Evolutionary conservation across 129 eudicot species (phyloP).

Genomic region (Glebionis coronaria): DNA sequence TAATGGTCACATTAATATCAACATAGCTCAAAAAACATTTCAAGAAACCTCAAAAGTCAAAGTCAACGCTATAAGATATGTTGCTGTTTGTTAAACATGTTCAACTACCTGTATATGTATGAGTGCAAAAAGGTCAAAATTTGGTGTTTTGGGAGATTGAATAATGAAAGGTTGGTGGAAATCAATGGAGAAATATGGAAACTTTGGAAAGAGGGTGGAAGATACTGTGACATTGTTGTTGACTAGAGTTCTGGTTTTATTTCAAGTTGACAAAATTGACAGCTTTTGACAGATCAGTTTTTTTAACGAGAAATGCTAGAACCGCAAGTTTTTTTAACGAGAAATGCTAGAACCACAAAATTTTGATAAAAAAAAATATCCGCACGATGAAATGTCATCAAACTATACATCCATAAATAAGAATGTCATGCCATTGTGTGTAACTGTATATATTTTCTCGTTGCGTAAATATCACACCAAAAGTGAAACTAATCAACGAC

Average conservation of each 20-base stretch:
- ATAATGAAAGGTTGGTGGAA: constrained; percentile 25
- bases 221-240: constrained; percentile 27
- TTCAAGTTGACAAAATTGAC: constrained; percentile 7
- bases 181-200: constrained; percentile 16
- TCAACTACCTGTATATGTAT: constrained; percentile 5
- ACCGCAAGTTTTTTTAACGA: too few relatives aligned
- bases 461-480: too few relatives aligned
- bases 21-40: constrained; percentile 10
- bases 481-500: too few relatives aligned
- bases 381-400: too few relatives aligned
- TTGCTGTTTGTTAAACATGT: constrained; percentile 7
- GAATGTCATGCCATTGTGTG: too few relatives aligned
- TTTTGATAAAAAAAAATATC: too few relatives aligned
- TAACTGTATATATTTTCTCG: too few relatives aligned
- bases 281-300: too few relatives aligned
- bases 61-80: constrained; percentile 47
- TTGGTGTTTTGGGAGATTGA: constrained; percentile 15
- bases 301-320: too few relatives aligned
- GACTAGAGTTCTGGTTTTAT: constrained; percentile 24
- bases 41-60: constrained; percentile 26
- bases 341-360: too few relatives aligned
- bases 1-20: constrained; percentile 8
- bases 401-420: too few relatives aligned
- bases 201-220: constrained; percentile 15
- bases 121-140: neutral